Percentiles rank a stretch among this genome's conserved stretches.
Conservation (phyloP, 352 stramenopile species). For the Phytophthora cryptogea region DNA sequence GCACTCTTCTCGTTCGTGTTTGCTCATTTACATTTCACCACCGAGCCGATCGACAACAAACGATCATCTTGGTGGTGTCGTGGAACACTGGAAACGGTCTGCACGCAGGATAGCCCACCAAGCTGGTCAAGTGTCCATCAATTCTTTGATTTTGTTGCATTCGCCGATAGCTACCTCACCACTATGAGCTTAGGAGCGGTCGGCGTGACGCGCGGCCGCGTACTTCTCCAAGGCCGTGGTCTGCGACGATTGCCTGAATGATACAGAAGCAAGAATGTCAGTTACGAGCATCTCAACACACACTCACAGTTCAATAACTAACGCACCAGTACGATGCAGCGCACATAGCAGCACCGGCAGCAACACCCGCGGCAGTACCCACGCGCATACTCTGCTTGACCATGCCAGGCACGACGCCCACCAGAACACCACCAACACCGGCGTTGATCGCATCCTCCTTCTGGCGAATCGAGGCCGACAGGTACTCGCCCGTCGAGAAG, state of each 20-base stretch:
- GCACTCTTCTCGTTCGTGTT: slow-evolving; percentile 19
- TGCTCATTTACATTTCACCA: slow-evolving; percentile 25
- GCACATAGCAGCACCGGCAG: slow-evolving; percentile 48
- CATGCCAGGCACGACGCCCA: slow-evolving; percentile 72
- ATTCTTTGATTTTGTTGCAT: slow-evolving; percentile 24
- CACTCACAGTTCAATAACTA: neutral
- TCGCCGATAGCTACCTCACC: slow-evolving; percentile 9
- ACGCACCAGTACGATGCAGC: slow-evolving; percentile 74
- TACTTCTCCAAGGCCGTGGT: slow-evolving; percentile 74
- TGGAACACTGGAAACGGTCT: slow-evolving; percentile 4
- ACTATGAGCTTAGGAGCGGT: slow-evolving; percentile 47
- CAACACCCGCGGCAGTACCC: slow-evolving; percentile 51
- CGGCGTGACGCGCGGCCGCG: slow-evolving; percentile 46
- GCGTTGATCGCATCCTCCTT: slow-evolving; percentile 77
- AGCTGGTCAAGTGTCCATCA: slow-evolving; percentile 13
- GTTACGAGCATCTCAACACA: neutral
- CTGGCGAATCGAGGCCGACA: slow-evolving; percentile 65
- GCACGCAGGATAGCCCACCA: slow-evolving; percentile 3
- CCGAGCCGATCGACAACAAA: slow-evolving; percentile 3
- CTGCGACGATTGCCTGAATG: slow-evolving; percentile 48
- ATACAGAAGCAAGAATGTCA: slow-evolving; percentile 7
- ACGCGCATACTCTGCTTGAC: slow-evolving; percentile 80
- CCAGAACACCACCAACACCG: slow-evolving; percentile 61
- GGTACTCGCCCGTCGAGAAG: slow-evolving; percentile 73
- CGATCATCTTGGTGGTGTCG: slow-evolving; percentile 1